Conservation (phyloP, 2,329 filamentous ascomycete species). For the Dendryphion nanum region DNA sequence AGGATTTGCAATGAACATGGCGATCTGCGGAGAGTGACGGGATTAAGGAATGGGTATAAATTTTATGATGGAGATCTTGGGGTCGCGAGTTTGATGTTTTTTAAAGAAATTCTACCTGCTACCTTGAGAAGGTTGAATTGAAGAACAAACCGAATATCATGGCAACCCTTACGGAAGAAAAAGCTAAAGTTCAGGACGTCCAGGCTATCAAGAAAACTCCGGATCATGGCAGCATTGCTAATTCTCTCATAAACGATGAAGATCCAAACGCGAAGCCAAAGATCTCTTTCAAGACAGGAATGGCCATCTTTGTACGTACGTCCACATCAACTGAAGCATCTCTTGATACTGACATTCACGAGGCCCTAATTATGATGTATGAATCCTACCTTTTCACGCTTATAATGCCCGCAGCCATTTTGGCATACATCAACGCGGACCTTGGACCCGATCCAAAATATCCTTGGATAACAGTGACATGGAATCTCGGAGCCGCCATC, state of each 20-base stretch:
- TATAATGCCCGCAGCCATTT: slow-evolving; percentile 34
- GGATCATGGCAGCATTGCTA: slow-evolving; percentile 2
- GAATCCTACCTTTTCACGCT: slow-evolving; percentile 34
- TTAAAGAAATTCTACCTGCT: too few relatives aligned
- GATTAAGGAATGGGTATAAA: too few relatives aligned
- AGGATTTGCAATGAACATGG: too few relatives aligned
- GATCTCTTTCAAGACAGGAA: slow-evolving; percentile 13
- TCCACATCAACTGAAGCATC: neutral
- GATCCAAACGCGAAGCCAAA: slow-evolving; percentile 4
- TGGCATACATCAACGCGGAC: slow-evolving; percentile 36
- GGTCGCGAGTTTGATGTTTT: too few relatives aligned
- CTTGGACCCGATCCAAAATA: slow-evolving; percentile 35
- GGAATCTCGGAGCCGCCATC: slow-evolving; percentile 32
- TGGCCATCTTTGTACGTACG: slow-evolving; percentile 10
- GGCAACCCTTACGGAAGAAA: slow-evolving; percentile 39
- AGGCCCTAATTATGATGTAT: slow-evolving; percentile 4
- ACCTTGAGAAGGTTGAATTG: too few relatives aligned
- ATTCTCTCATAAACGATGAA: neutral
- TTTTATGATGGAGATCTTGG: too few relatives aligned
- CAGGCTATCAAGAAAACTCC: slow-evolving; percentile 2
- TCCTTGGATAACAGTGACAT: slow-evolving; percentile 35
- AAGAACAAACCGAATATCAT: too few relatives aligned
- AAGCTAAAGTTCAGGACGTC: slow-evolving; percentile 1
- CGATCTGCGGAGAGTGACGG: too few relatives aligned
- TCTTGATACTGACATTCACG: neutral